Base-by-base conservation (phyloP, 2,329 filamentous ascomycete species). In the Albifimbria verrucaria region DNA sequence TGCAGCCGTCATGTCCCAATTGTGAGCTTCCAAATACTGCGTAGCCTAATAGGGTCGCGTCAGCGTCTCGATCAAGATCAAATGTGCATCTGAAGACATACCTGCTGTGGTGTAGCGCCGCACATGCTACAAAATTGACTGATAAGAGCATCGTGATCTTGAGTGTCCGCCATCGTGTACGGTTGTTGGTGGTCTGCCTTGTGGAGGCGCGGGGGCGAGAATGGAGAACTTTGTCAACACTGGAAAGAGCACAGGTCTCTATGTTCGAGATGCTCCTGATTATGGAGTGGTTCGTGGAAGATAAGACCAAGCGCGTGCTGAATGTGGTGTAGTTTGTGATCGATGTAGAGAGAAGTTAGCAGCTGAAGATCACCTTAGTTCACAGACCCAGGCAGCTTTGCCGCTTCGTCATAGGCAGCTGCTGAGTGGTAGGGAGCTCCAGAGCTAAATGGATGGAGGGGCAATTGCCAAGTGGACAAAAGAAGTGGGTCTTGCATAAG, bases 1-100 rank as follows among this genome's bases (percentile, higher is more conserved):
- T 17, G 87, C 87, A 10, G 77, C 72, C 58, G 80, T 76, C 43
- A 90, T 72, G 62, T 91, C 80, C 86, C 88, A 91, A 58, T 80
- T 73, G 62, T 80, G 85, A 32, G 80, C 78, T 21, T 77, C 74
- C 7, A 93, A 82, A 59, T 88, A 88, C 55, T 86, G 78, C 52
- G 77, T 77, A 46, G 88, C 88, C 88, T 92, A 57, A 15, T n/a
- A n/a, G n/a, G n/a, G n/a, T n/a, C n/a, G n/a, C n/a, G n/a, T n/a
- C n/a, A n/a, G n/a, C n/a, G n/a, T n/a, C n/a, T n/a, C n/a, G 20
- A 46, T 23, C n/a, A 23, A 3, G 22, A n/a, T 46, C 3, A 46
- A 23, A n/a, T n/a, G n/a, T n/a, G n/a, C n/a, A n/a, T n/a, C n/a
- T 2, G 11, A 11, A 22, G 5, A 42, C 50, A 28, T 52, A 70